A percentile compares a stretch with the other conserved stretches of the same genome.
Evolutionary conservation across 1,284 basidiomycete species (phyloP).

Genomic region (Ustilago trichophora): DNA sequence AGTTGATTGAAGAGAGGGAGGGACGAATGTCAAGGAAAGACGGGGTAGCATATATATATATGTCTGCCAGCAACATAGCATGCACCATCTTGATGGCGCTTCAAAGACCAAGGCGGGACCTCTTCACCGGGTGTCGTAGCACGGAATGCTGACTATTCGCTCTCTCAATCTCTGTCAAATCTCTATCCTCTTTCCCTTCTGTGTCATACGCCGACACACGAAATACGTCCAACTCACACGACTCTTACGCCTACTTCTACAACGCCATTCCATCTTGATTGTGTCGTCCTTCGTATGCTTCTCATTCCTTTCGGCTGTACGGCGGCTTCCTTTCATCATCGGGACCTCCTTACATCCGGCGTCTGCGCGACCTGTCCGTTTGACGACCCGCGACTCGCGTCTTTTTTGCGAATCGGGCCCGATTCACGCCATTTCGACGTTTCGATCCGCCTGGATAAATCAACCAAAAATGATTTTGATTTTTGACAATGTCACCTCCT

Average conservation of each 20-base stretch:
- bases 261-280: not conserved
- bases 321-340: constrained; percentile 2
- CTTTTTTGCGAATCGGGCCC: constrained; percentile 13
- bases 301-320: constrained; percentile 18
- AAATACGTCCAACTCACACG: too few relatives aligned
- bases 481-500: constrained; percentile 11
- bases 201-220: too few relatives aligned
- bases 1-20: not conserved
- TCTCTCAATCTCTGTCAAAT: not conserved
- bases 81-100: not conserved
- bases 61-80: not conserved
- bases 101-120: not conserved
- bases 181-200: not conserved
- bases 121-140: not conserved
- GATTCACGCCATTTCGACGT: constrained; percentile 1
- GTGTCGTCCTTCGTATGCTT: not conserved
- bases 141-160: constrained; percentile 2
- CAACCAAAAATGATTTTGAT: not conserved
- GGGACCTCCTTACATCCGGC: constrained; percentile 27
- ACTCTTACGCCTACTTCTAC: too few relatives aligned
- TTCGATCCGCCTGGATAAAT: not conserved
- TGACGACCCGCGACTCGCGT: constrained; percentile 10
- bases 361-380: constrained; percentile 8
- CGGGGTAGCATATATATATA: not conserved
- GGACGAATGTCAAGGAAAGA: not conserved